Base-by-base conservation (phyloP, 2,329 filamentous ascomycete genomes). In the Rhynchosporium graminicola region DNA sequence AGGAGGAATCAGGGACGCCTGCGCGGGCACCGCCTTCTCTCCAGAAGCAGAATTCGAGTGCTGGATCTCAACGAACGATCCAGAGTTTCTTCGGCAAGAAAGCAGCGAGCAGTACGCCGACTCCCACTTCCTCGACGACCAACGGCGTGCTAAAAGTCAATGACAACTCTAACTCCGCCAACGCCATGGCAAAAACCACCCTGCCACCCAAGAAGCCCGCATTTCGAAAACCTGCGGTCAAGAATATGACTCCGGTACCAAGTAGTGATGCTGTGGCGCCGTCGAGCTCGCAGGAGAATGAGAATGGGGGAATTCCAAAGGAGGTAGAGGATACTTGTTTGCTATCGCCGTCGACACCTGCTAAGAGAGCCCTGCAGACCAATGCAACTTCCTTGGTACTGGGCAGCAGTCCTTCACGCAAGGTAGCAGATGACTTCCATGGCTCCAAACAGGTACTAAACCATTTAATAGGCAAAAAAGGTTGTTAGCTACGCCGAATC, bases 401-500 rank as follows among this genome's bases (percentile, higher is more conserved):
- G 52, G 80, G 78, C 3, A 89, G 87, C 73, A 96, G 92, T 72
- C 92, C 93, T 1, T 87, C 88, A 15, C 86, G 92, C 72, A 92
- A 92, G 83, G 92, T 92, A 80, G 65, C 20, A 20, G 20, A 20
- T 20, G 20, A 20, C 20, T 20, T 20, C 20, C 20, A 20, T 20
- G 20, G 20, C 20, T 20, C 20, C 20, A 20, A 20, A 20, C 20
- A 20, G 20, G 20, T 20, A 20, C 20, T 20, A 20, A 20, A 9
- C 28, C 26, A 2, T 28, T 47, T 50, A 13, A 20, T 12, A 87
- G 82, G 81, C 80, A 12, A 87, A 85, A 74, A 88, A 87, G 70
- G 75, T 80, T 51, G 83, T 95, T 68, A 95, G 83, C 74, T 98
- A 98, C 74, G 88, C 89, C 67, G 93, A 97, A 72, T 92, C 91